A percentile compares a stretch with the other conserved stretches of the same genome.
Evolutionary conservation across 148 eudicot genomes (phyloP).

Genomic region (Fagopyrum homotropicum): DNA sequence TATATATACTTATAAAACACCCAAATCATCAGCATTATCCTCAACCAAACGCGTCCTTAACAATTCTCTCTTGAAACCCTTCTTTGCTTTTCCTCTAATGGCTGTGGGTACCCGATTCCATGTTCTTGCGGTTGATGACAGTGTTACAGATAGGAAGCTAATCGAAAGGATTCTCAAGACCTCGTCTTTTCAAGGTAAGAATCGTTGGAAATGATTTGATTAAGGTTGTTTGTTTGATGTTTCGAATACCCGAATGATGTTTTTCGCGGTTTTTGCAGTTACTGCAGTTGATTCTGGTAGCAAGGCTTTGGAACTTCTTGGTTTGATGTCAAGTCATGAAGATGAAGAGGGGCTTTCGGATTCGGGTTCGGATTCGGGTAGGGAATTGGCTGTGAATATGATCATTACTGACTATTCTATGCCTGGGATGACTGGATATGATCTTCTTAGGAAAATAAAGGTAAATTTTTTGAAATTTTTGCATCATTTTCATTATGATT

Average conservation of each 20-base stretch:
- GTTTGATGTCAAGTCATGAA: conserved; percentile 16
- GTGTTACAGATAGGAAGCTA: conserved; percentile 29
- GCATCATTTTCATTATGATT: not conserved
- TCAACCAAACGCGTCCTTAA: not conserved
- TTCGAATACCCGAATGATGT: not conserved
- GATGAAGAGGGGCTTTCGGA: not conserved
- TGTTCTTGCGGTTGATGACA: conserved; percentile 37
- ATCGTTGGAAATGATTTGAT: not conserved
- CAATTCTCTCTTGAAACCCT: not conserved
- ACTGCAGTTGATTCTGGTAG: conserved; percentile 34
- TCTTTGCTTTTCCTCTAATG: not conserved
- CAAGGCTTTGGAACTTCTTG: conserved; percentile 30
- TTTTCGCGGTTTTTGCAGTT: conserved; percentile 19
- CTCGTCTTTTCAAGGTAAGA: conserved; percentile 30
- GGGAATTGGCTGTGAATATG: conserved; percentile 20
- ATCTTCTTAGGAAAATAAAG: conserved; percentile 30
- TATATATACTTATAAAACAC: conserved; percentile 3
- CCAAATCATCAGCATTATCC: not conserved
- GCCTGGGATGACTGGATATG: conserved; percentile 39
- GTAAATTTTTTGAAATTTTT: conserved; percentile 17
- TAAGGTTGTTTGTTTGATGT: too few species aligned
- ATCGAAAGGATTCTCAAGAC: conserved; percentile 29
- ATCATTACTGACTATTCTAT: conserved; percentile 37
- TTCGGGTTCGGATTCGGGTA: not conserved
- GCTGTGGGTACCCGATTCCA: conserved; percentile 24